Evolutionary conservation across 306 rosid genomes (phyloP).

Genomic region (Quercus gilva): DNA sequence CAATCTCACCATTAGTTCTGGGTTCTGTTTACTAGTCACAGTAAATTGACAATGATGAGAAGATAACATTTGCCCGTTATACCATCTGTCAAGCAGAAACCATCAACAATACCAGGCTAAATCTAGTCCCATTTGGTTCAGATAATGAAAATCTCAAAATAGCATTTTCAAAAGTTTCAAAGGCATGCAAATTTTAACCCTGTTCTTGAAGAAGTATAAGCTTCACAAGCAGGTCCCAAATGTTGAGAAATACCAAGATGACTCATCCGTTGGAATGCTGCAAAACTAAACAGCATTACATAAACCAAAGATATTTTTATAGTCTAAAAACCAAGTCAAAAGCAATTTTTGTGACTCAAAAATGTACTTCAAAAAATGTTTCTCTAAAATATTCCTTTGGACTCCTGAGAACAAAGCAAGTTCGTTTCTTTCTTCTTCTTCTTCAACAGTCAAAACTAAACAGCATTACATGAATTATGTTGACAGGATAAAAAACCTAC

Average conservation of each 20-base stretch:
- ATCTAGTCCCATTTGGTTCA: not conserved
- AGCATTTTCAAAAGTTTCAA: not conserved
- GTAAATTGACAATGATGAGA: too few relatives aligned
- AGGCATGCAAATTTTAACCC: not conserved
- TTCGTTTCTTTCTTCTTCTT: too few relatives aligned
- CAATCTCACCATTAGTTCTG: too few relatives aligned
- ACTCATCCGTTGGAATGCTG: not conserved
- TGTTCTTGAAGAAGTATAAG: not conserved
- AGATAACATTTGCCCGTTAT: not conserved
- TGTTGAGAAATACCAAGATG: not conserved
- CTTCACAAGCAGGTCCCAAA: not conserved
- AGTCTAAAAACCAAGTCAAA: too few relatives aligned
- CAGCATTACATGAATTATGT: not conserved
- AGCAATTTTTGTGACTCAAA: too few relatives aligned
- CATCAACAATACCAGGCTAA: not conserved
- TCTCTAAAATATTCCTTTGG: too few relatives aligned
- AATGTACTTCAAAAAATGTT: too few relatives aligned
- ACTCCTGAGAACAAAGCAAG: too few relatives aligned
- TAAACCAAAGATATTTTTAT: too few relatives aligned
- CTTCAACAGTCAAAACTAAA: too few relatives aligned
- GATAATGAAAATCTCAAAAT: not conserved
- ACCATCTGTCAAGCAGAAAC: not conserved
- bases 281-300: not conserved
- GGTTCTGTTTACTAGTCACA: too few relatives aligned
- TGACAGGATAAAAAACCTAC: slow-evolving; percentile 9